phyloP scores from a whole-genome alignment of 371 early-diverging fungal genomes.

The Amoeboaphelidium protococcarum region DNA sequence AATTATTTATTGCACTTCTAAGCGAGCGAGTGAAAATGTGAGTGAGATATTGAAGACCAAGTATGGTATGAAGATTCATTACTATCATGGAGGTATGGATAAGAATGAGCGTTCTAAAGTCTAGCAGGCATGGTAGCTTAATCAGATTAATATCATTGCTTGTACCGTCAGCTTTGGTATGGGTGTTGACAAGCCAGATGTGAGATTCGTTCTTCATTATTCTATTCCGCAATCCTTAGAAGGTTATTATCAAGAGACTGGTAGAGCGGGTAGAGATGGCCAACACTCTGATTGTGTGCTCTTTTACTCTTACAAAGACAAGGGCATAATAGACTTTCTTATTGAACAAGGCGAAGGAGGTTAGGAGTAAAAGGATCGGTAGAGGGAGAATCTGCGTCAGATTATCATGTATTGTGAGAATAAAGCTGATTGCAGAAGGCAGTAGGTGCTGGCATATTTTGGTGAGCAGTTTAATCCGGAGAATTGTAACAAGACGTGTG shows the following conservation, averaged over 20 bases:
- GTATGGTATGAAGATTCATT: slow-evolving; percentile 20
- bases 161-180: slow-evolving; percentile 97
- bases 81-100: slow-evolving; percentile 89
- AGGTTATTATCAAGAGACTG: slow-evolving; percentile 98
- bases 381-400: slow-evolving; percentile 50
- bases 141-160: slow-evolving; percentile 61
- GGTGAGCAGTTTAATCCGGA: slow-evolving; percentile 52
- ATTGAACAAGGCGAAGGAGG: slow-evolving; percentile 70
- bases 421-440: slow-evolving; percentile 67
- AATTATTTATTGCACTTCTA: slow-evolving; percentile 87
- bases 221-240: slow-evolving; percentile 85
- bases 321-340: slow-evolving; percentile 26
- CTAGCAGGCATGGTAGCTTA: slow-evolving; percentile 68
- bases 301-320: slow-evolving; percentile 66
- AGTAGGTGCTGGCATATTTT: slow-evolving; percentile 80
- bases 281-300: slow-evolving; percentile 55
- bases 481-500: slow-evolving; percentile 63
- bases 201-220: slow-evolving; percentile 95
- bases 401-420: slow-evolving; percentile 92
- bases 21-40: slow-evolving; percentile 65
- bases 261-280: slow-evolving; percentile 96
- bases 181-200: slow-evolving; percentile 96
- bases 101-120: slow-evolving; percentile 53
- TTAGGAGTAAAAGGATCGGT: slow-evolving; percentile 54
- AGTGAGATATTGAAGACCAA: slow-evolving; percentile 29